Evolutionary conservation across 495 filamentous ascomycete genomes (phyloP), one percentile per base, ranked within the genome.

Genomic region (Hypoxylon rickii): DNA sequence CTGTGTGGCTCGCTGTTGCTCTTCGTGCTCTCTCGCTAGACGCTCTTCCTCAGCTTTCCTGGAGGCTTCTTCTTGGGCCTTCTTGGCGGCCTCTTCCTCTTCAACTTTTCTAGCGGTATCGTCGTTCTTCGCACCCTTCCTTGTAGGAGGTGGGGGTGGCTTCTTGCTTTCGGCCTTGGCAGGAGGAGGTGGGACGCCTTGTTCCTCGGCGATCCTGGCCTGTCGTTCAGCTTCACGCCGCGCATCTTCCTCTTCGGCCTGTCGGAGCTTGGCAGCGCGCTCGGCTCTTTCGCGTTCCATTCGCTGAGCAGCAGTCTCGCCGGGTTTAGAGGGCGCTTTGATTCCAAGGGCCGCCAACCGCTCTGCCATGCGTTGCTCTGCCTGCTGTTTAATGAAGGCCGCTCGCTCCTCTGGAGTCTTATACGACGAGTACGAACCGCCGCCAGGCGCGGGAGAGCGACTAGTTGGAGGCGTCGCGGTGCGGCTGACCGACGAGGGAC

Each of bases 321-420:
- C 82, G 15, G 82, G 71, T 53, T 83, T 88, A 2, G 83, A 74
- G 21, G 89, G 84, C 20, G 92, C 83, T 65, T 91, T 94, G 60
- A 99, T 82, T 13, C 94, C 94, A 48, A 96, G 82, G 39, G 93
- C 94, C 37, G 95, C 95, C 58, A 99, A 84, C 42, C 94, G 85
- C 70, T 97, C 95, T n/a, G 93, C 92, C 88, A 99, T 97, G 38
- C 92, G 88, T 67, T 91, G 89, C 70, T 97, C 92, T 10, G 95
- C 95, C 68, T 96, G 92, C 69, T 97, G 91, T 68, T 94, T 94
- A 58, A 97, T 96, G 69, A 92, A 96, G 3, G 95, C 90, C 19
- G 95, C 92, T 33, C 95, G 83, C 56, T 97, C 93, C 66, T 97
- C 92, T 3, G 92, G 86, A 1, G 92, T 95, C 65, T 88, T 89